These are phyloP conservation scores for Fistulifera solaris DNA, from an alignment of 108 stramenopile genomes.

Conservation along the genomic window DNA sequence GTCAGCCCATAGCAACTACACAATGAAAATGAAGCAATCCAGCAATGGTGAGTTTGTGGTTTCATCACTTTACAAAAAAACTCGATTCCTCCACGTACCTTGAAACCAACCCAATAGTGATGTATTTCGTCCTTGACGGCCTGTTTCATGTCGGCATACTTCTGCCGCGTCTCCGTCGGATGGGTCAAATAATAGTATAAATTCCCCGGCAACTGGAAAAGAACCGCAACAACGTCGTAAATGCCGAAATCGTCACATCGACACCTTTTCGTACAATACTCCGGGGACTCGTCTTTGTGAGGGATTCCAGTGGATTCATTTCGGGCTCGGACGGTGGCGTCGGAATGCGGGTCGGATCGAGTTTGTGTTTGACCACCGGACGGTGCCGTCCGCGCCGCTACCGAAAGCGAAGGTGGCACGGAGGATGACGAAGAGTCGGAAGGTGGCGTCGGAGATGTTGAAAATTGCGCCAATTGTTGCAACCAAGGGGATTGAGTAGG, in stretches of 20 bases:
- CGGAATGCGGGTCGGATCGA: conserved; percentile 1
- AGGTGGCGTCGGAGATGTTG: too few relatives aligned
- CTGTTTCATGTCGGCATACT: conserved; percentile 55
- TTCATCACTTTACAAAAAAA: background rate
- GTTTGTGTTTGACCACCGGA: background rate
- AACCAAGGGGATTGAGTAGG: too few relatives aligned
- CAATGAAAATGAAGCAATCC: background rate
- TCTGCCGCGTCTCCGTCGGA: conserved; percentile 44
- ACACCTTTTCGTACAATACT: conserved; percentile 5
- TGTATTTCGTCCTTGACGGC: conserved; percentile 66
- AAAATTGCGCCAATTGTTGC: too few relatives aligned
- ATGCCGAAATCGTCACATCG: conserved; percentile 18
- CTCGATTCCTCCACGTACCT: conserved; percentile 28
- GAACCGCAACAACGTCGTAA: conserved; percentile 27
- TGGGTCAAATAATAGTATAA: conserved; percentile 53
- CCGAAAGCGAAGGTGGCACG: too few relatives aligned
- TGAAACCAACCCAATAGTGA: conserved; percentile 95
- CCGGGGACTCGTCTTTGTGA: conserved; percentile 5
- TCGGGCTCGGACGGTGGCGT: conserved; percentile 4
- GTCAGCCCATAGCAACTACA: conserved; percentile 80
- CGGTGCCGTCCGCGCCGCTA: too few relatives aligned
- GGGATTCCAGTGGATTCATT: conserved; percentile 14
- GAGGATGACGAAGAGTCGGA: too few relatives aligned
- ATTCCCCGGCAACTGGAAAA: conserved; percentile 51
- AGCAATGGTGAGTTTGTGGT: background rate